Evolutionary conservation across 805 yeast genomes (phyloP), one percentile per base, ranked within the genome.

Genomic region (Saccharomycopsis sp.): DNA sequence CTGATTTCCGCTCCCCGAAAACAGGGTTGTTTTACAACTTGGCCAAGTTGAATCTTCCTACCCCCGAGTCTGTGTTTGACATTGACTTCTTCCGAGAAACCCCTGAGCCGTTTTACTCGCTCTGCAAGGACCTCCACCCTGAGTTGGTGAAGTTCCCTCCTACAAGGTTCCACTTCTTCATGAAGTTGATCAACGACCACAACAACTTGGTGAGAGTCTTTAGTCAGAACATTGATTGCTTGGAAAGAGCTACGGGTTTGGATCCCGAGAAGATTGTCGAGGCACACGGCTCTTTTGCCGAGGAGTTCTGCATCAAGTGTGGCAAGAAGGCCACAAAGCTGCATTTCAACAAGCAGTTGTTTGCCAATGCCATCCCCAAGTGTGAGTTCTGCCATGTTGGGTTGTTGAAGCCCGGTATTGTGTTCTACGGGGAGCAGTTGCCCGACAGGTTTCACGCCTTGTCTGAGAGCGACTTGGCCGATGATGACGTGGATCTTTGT

Each of bases 1-100:
- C 97, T 0, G 98, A 89, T 58, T 89, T 89, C 58, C 67, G 97
- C 50, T 77, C 94, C 15, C 96, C 96, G 1, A 72, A 75, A 32
- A 89, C 97, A 1, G 94, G 94, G 0, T 68, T 89, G 5, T 89
- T 89, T 53, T 74, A 87, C 48, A 89, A 89, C 56, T 64, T 89
- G 38, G 68, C 80, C 16, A 68, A 75, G 48, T 65, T 88, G 29
- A 69, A 83, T 26, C 63, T 89, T 36, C 97, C 97, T 4, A 87
- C 75, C 56, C 92, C 96, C 1, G 98, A 89, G 56, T 96, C 96
- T 0, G 96, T 89, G 1, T 89, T 89, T 57, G 96, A 88, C 55
- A 79, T 89, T 31, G 88, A 79, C 15, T 89, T 73, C 56, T 85
- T 86, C 59, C 62, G 69, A 34, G 66, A 80, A 42, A 71, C 73